Percentiles rank a stretch among this genome's conserved stretches.
These are phyloP conservation scores for Globisporangium uncinulatum DNA, from an alignment of 352 stramenopile species.

Conservation along the genomic window DNA sequence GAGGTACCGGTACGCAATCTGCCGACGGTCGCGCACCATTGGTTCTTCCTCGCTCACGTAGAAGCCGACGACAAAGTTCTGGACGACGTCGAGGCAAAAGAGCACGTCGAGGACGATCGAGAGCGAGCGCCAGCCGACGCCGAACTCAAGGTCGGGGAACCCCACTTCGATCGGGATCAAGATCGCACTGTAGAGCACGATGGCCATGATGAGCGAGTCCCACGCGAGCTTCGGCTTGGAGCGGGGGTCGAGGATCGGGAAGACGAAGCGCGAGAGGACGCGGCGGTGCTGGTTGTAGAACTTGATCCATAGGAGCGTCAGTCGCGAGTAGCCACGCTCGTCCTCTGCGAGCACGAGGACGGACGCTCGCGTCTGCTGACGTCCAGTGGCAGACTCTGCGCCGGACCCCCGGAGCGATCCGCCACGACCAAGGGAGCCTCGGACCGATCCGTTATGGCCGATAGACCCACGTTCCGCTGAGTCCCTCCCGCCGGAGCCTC, in stretches of 20 bases:
- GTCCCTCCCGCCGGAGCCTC: not conserved
- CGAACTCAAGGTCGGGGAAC: slow-evolving; percentile 52
- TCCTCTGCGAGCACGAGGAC: slow-evolving; percentile 26
- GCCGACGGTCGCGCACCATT: slow-evolving; percentile 33
- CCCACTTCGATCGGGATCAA: slow-evolving; percentile 66
- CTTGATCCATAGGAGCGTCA: slow-evolving; percentile 29
- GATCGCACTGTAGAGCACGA: slow-evolving; percentile 71
- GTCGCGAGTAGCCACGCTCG: slow-evolving; percentile 16
- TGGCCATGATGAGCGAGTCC: slow-evolving; percentile 64
- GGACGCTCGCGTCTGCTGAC: slow-evolving; percentile 15
- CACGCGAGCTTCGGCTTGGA: slow-evolving; percentile 52
- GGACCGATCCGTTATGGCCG: slow-evolving; percentile 1
- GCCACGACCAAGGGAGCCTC: slow-evolving; percentile 1
- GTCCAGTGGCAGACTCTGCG: slow-evolving; percentile 5
- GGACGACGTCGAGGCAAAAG: slow-evolving; percentile 59
- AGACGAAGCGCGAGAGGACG: slow-evolving; percentile 19
- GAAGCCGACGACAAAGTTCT: slow-evolving; percentile 69
- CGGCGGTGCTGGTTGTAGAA: slow-evolving; percentile 35
- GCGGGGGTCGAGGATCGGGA: slow-evolving; percentile 49
- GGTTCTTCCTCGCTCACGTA: slow-evolving; percentile 61
- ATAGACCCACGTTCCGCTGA: not conserved
- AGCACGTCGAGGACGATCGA: slow-evolving; percentile 36
- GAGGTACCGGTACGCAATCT: slow-evolving; percentile 49
- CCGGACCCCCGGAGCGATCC: not conserved
- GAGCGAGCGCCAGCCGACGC: slow-evolving; percentile 18